These are phyloP conservation scores for Acanthamoeba polyphaga DNA, from an alignment of 208 protist genomes.

Conservation along the genomic window DNA sequence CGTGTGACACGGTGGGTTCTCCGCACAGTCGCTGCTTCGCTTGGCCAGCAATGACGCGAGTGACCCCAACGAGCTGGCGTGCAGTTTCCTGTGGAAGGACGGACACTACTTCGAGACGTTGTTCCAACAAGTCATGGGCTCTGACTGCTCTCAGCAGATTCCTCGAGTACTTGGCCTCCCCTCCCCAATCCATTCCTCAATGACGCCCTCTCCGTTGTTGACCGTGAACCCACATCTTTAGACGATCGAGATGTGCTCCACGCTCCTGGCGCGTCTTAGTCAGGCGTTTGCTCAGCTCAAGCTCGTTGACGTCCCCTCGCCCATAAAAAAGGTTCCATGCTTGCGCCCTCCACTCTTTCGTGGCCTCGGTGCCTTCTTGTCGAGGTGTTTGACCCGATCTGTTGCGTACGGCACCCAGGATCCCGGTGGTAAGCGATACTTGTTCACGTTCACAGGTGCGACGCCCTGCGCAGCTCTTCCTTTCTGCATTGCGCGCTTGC, in stretches of 20 bases:
- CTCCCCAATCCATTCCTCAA: not conserved
- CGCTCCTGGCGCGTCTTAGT: conserved; percentile 38
- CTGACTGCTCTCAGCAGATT: conserved; percentile 50
- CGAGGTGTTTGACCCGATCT: not conserved
- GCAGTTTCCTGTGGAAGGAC: conserved; percentile 62
- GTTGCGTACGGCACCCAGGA: not conserved
- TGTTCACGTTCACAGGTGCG: not conserved
- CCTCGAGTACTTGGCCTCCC: not conserved
- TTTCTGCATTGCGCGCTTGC: not conserved
- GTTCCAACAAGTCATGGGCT: not conserved
- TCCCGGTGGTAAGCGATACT: not conserved
- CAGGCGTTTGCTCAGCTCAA: conserved; percentile 13
- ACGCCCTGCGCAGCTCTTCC: too few species aligned
- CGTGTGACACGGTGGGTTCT: not conserved
- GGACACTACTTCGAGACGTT: conserved; percentile 21
- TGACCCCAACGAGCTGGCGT: not conserved
- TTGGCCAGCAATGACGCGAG: not conserved
- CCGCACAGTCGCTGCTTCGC: not conserved
- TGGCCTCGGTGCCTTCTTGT: not conserved
- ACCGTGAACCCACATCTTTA: not conserved
- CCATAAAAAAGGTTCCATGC: not conserved
- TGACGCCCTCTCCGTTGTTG: not conserved
- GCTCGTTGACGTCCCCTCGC: not conserved
- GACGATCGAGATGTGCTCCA: conserved; percentile 36
- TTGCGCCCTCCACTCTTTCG: not conserved